Base-by-base conservation (phyloP, 1,139 yeast species). In the Pichia inconspicua region DNA sequence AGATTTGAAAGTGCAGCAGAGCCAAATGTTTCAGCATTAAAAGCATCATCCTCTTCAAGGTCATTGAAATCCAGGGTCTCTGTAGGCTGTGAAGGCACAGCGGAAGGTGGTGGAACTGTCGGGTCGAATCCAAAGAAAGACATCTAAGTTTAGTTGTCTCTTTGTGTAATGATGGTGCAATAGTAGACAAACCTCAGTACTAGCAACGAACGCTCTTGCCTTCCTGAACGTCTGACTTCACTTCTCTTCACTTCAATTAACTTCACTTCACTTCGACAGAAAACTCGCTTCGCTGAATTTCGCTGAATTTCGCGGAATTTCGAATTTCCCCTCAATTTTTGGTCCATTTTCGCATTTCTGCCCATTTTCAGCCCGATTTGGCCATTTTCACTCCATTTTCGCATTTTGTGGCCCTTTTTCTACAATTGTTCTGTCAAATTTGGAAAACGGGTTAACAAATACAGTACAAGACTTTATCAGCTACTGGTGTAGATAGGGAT, bases 11-110 rank as follows among this genome's bases (percentile, higher is more conserved):
- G 41, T 9, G 74, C 69, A 48, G 68, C 72, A 43, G 70, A 74
- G 42, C 97, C 97, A 69, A 90, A 90, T 1, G 97, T 90, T 61
- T 87, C 95, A 53, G 82, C 85, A 63, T 90, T 90, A 59, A 87
- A 72, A 47, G 82, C 89, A 63, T 89, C 97, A 51, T 83, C 37
- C 35, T 78, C 82, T 55, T 84, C 94, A 42, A 74, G 75, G 47
- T 88, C 95, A 58, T 87, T 94, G 61, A 86, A 89, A 60, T 85
- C 94, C 58, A 75, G 78, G 4, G 70, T 67, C 52, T 74, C 61
- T 15, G 10, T 15, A 2, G 9, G 37, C 8, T 34, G 37, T 15
- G 37, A 15, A 9, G 11, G 35, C 52, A 41, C 15, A 55, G 53
- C 36, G 50, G 46, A 43, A 53, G n/a, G 41, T 40, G 78, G 75